Evolutionary conservation across 306 rosid species (phyloP), one percentile per base, ranked within the genome.

Genomic region (Citrullus mucosospermus): DNA sequence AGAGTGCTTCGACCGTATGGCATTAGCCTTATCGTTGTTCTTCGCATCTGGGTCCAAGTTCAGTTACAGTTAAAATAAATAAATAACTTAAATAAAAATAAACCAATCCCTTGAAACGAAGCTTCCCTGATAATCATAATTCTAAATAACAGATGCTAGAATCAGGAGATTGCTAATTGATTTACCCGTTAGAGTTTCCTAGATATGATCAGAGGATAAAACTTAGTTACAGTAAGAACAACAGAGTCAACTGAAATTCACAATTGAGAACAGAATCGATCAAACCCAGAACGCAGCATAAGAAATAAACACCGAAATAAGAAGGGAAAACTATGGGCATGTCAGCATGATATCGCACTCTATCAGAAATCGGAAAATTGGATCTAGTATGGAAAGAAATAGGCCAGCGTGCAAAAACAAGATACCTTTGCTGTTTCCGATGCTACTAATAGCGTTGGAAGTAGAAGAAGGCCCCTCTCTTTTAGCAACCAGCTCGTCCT

Each of bases 1-100:
- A 11, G 99, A 96, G 85, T 96, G 99, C 80, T 96, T 96, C 9
- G 98, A 93, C 79, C 97, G 84, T 72, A 86, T 84, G 5, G 86
- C 94, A 84, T 83, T 91, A 81, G 98, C 98, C 85, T 91, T 96
- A 62, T 91, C 97, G 76, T 81, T 83, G 84, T 86, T 88, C 89
- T 90, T 96, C 16, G 81, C 88, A 88, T 96, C 97, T 93, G 88
- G 54, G 80, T 80, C 78, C 63, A 74, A 34, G 62, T 51, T 53
- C 62, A 74, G 54, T 53, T 53, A 51, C 63, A 34, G 50, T 22
- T 63, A 6, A 46, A 70, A 53, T 51, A 11, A 62, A 77, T 67
- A 32, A 73, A 81, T 16, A 73, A 28, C 22, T 69, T 39, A 5
- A 0, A 41, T 12, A 11, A 69, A 68, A 43, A 20, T 5, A 72